Evolutionary conservation across 2,329 filamentous ascomycete genomes (phyloP).

Genomic region (Fusarium irregulare): DNA sequence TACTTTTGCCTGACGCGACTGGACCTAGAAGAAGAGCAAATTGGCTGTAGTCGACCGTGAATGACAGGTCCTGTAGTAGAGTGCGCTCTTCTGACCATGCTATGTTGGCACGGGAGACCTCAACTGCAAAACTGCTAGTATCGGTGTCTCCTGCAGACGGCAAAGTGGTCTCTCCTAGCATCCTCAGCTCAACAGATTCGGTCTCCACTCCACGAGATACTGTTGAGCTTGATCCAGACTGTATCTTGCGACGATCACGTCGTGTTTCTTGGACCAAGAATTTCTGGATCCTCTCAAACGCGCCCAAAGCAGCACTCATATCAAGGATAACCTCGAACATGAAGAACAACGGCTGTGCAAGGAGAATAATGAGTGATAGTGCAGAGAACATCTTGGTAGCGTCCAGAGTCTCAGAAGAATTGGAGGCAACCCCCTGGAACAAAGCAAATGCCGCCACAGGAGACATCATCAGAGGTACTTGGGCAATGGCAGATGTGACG

Average conservation of each 20-base stretch:
- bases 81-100: slow-evolving; percentile 50
- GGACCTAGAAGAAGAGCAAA: slow-evolving; percentile 58
- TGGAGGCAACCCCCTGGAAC: slow-evolving; percentile 48
- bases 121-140: background rate
- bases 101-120: slow-evolving; percentile 47
- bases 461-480: slow-evolving; percentile 49
- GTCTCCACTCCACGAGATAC: background rate
- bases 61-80: slow-evolving; percentile 49
- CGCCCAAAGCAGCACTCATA: slow-evolving; percentile 53
- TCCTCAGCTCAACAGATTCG: slow-evolving; percentile 5
- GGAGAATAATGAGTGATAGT: slow-evolving; percentile 54
- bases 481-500: slow-evolving; percentile 52
- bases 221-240: background rate
- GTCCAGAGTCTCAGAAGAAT: slow-evolving; percentile 48
- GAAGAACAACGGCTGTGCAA: slow-evolving; percentile 53
- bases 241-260: slow-evolving; percentile 40
- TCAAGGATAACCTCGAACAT: slow-evolving; percentile 54
- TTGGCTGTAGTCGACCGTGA: slow-evolving; percentile 47
- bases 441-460: slow-evolving; percentile 55
- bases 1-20: slow-evolving; percentile 59
- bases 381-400: slow-evolving; percentile 55
- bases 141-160: background rate
- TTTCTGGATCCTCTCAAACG: slow-evolving; percentile 55
- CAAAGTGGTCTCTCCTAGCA: background rate
- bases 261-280: slow-evolving; percentile 49